phyloP scores from a whole-genome alignment of 2,329 filamentous ascomycete genomes.

The Botrytis fragariae region DNA sequence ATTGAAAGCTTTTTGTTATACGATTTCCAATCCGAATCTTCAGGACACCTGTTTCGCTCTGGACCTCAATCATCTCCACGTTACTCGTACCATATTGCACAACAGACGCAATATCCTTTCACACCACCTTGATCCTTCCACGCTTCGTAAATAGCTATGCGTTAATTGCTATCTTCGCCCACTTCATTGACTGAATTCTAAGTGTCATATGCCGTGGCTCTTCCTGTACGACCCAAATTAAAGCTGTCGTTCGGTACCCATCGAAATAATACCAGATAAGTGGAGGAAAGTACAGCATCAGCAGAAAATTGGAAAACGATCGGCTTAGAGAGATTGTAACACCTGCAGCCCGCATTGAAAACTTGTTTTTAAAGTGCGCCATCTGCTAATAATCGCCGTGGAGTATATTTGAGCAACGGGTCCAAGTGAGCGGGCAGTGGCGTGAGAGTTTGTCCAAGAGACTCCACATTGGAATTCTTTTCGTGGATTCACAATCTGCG shows the following conservation, averaged over 20 bases:
- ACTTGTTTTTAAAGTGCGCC: neutral
- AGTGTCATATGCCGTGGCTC: neutral
- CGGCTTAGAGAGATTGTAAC: neutral
- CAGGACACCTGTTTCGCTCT: neutral
- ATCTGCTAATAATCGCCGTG: neutral
- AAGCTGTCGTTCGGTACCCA: neutral
- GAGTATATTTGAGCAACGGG: neutral
- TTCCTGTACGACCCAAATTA: neutral
- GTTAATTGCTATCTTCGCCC: neutral
- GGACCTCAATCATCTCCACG: neutral
- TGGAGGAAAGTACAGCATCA: neutral
- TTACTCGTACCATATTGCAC: neutral
- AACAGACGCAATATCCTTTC: neutral
- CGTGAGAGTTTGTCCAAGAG: neutral
- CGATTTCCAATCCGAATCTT: neutral
- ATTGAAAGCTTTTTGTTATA: neutral
- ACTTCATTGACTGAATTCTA: neutral
- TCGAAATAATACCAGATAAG: neutral
- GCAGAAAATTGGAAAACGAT: neutral
- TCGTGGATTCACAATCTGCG: neutral
- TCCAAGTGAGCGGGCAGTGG: neutral
- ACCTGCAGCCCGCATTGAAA: neutral
- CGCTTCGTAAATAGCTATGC: slow-evolving; percentile 3
- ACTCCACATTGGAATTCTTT: neutral
- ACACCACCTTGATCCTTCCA: neutral